These are phyloP conservation scores for Suillus sp. DNA, from an alignment of 768 basidiomycete species.

Conservation along the genomic window DNA sequence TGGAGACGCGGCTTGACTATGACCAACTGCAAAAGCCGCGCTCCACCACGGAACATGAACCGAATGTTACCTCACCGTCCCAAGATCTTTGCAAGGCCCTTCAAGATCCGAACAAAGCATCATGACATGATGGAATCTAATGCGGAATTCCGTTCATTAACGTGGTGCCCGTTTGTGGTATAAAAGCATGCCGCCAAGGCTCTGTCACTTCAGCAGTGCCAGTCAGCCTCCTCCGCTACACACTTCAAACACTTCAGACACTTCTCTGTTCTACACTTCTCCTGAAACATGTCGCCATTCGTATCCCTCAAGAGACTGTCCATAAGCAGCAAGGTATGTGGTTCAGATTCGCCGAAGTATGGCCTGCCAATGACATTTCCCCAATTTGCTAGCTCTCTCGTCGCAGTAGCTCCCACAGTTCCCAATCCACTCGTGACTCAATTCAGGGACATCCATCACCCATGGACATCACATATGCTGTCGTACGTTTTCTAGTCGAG, in stretches of 20 bases:
- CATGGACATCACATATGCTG: constrained; percentile 23
- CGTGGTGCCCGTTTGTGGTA: constrained; percentile 14
- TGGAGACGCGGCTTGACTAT: constrained; percentile 6
- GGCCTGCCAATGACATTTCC: neutral
- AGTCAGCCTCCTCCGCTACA: constrained; percentile 2
- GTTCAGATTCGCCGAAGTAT: neutral
- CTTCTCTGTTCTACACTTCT: neutral
- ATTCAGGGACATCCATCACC: constrained; percentile 23
- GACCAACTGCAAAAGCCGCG: neutral
- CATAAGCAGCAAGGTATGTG: constrained; percentile 23
- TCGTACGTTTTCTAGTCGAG: constrained; percentile 19
- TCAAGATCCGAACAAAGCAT: constrained; percentile 20
- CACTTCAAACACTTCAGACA: constrained; percentile 4
- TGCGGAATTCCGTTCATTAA: constrained; percentile 10
- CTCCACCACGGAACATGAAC: constrained; percentile 11
- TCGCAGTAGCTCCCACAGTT: constrained; percentile 18
- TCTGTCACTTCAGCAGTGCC: constrained; percentile 6
- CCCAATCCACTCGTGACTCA: constrained; percentile 20
- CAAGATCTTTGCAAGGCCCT: constrained; percentile 15
- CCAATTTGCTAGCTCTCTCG: constrained; percentile 2
- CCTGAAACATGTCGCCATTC: constrained; percentile 21
- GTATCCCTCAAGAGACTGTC: constrained; percentile 27
- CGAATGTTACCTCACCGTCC: constrained; percentile 4
- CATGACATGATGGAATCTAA: constrained; percentile 3
- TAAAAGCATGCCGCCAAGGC: constrained; percentile 21